Evolutionary conservation across 2,329 filamentous ascomycete genomes (phyloP).

Genomic region (Talaromyces funiculosus): DNA sequence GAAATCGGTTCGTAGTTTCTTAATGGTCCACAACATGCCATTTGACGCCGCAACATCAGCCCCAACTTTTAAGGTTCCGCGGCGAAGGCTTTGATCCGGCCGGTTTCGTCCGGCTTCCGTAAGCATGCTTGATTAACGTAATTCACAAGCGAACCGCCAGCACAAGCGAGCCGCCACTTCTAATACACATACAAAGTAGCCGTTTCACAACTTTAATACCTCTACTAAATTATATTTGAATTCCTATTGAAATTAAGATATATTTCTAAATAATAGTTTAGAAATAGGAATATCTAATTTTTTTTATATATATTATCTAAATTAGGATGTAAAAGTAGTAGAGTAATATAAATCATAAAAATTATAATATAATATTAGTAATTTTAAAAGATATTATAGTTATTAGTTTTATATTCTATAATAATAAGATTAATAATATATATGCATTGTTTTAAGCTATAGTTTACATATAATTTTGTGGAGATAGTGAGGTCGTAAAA

Average conservation of each 20-base stretch:
- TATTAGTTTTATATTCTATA: background rate
- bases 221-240: background rate
- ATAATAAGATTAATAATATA: background rate
- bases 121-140: background rate
- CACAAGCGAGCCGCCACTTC: background rate
- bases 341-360: background rate
- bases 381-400: background rate
- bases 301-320: no score
- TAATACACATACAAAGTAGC: background rate
- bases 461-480: background rate
- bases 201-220: background rate
- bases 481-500: background rate
- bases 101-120: background rate
- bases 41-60: background rate
- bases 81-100: background rate
- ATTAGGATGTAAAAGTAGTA: background rate
- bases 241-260: background rate
- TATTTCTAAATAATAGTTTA: background rate
- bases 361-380: background rate
- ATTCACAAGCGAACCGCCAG: no score
- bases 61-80: background rate
- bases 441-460: background rate
- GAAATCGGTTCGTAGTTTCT: background rate
- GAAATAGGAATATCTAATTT: background rate
- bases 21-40: background rate